phyloP scores from a whole-genome alignment of 192 early-diverging fungal genomes.

The Irineochytrium annulatum region DNA sequence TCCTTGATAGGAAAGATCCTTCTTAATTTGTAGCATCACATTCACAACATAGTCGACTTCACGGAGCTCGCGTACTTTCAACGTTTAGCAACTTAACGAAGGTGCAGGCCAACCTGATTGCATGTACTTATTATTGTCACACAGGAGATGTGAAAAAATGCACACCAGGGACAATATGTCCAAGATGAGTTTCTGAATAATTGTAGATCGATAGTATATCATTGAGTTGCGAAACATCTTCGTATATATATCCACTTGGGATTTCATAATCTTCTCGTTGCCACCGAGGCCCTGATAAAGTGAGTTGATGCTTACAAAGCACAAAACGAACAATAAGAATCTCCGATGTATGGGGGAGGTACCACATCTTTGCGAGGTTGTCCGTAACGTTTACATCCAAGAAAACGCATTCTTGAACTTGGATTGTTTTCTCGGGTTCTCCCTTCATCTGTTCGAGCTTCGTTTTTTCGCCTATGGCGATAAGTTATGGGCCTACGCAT shows the following conservation, averaged over 20 bases:
- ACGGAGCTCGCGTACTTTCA: conserved; percentile 39
- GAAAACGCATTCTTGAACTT: conserved; percentile 38
- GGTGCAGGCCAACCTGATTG: conserved; percentile 26
- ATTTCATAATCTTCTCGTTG: conserved; percentile 22
- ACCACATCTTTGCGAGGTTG: conserved; percentile 44
- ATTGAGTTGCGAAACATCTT: conserved; percentile 34
- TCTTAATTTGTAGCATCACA: conserved; percentile 41
- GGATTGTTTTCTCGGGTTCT: conserved; percentile 32
- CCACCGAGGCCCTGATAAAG: conserved; percentile 6
- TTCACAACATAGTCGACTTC: conserved; percentile 51
- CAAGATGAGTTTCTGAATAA: conserved; percentile 36
- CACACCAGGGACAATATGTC: conserved; percentile 39
- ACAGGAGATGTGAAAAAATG: conserved; percentile 37
- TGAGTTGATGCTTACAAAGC: neutral
- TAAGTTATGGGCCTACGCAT: conserved; percentile 4
- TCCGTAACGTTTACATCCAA: conserved; percentile 21
- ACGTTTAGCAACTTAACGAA: neutral
- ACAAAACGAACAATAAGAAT: conserved; percentile 27
- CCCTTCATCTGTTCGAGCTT: conserved; percentile 3
- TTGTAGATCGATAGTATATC: conserved; percentile 31
- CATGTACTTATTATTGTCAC: conserved; percentile 43
- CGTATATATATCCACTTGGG: conserved; percentile 21
- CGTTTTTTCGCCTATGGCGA: conserved; percentile 5
- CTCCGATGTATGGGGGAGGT: conserved; percentile 50
- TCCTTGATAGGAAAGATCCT: conserved; percentile 45